Percentiles rank a stretch among this genome's conserved stretches.
phyloP scores from a whole-genome alignment of 257 asterid species.

The Salvia hispanica region DNA sequence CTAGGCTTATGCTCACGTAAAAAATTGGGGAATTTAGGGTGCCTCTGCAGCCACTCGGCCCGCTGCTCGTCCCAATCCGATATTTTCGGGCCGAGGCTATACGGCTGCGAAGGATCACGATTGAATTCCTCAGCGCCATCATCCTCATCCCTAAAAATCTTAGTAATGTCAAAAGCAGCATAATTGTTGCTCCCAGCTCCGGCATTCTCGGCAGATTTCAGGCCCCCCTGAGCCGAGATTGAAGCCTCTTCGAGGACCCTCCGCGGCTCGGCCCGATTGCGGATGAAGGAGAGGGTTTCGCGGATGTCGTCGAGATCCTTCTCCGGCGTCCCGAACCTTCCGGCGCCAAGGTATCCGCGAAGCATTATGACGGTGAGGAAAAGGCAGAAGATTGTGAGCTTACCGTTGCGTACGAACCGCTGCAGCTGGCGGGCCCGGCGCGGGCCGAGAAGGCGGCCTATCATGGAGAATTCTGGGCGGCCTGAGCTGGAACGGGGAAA shows the following conservation, averaged over 20 bases:
- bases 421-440: constrained; percentile 47
- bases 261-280: constrained; percentile 53
- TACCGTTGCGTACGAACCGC: constrained; percentile 44
- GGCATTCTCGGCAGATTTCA: constrained; percentile 3
- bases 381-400: constrained; percentile 51
- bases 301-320: constrained; percentile 58
- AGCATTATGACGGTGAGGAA: constrained; percentile 48
- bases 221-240: constrained; percentile 19
- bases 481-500: constrained; percentile 12
- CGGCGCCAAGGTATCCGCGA: constrained; percentile 55
- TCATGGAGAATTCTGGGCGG: constrained; percentile 36
- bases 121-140: constrained; percentile 35
- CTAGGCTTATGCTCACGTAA: constrained; percentile 44
- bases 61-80: constrained; percentile 57
- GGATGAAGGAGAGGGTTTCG: constrained; percentile 46
- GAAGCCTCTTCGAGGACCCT: constrained; percentile 46
- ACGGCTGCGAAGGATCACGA: constrained; percentile 44
- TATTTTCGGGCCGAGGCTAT: constrained; percentile 51
- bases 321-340: constrained; percentile 60
- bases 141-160: constrained; percentile 46
- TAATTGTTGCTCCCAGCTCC: constrained; percentile 22
- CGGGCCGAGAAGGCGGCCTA: constrained; percentile 40
- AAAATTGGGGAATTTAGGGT: constrained; percentile 47
- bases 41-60: constrained; percentile 41
- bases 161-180: constrained; percentile 39